These are phyloP conservation scores for Yarrowia alimentaria DNA, from an alignment of 805 yeast species.

Conservation along the genomic window DNA sequence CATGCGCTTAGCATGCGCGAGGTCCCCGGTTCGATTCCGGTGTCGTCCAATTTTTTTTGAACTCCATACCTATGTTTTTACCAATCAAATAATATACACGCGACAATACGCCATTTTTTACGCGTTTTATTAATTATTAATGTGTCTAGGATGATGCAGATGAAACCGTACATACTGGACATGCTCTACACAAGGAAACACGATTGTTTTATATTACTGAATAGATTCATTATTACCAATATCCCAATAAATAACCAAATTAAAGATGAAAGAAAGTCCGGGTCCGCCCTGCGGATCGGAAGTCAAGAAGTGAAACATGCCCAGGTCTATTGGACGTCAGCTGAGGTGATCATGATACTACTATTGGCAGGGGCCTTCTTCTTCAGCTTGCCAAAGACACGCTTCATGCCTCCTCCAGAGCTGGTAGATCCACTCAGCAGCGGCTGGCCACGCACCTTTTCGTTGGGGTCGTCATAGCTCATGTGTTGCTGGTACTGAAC, in stretches of 20 bases:
- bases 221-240: too few relatives aligned
- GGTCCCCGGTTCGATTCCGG: conserved; percentile 28
- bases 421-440: not conserved
- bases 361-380: conserved; percentile 22
- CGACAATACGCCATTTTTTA: too few relatives aligned
- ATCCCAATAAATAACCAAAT: too few relatives aligned
- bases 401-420: conserved; percentile 21
- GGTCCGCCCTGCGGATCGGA: too few relatives aligned
- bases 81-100: too few relatives aligned
- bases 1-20: conserved; percentile 27
- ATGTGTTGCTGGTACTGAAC: not conserved
- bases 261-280: too few relatives aligned
- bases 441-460: conserved; percentile 10
- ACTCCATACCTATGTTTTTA: too few relatives aligned
- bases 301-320: conserved; percentile 21
- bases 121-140: too few relatives aligned
- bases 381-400: conserved; percentile 25
- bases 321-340: conserved; percentile 12
- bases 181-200: too few relatives aligned
- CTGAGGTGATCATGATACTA: conserved; percentile 27
- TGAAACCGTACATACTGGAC: too few relatives aligned
- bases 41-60: conserved; percentile 19
- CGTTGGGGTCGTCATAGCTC: not conserved
- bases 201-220: too few relatives aligned
- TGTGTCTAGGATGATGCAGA: too few relatives aligned